A percentile compares a stretch with the other conserved stretches of the same genome.
Evolutionary conservation across 495 filamentous ascomycete genomes (phyloP).

Genomic region (Penicillium crystallinum): DNA sequence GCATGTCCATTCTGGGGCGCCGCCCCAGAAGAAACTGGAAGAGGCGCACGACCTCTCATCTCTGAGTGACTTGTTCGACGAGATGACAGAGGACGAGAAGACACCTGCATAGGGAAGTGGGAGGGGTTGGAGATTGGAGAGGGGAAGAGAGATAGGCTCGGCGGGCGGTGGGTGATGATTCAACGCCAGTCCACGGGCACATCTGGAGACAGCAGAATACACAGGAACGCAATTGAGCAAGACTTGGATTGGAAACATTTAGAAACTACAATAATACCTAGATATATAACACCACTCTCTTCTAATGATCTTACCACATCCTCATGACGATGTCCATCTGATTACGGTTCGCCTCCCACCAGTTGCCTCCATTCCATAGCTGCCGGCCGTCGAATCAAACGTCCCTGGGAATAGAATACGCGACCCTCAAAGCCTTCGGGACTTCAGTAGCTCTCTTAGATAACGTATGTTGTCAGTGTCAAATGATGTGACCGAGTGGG

Average conservation of each 20-base stretch:
- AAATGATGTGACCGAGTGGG: constrained; percentile 23
- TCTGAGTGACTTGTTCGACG: constrained; percentile 22
- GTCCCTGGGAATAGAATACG: not conserved
- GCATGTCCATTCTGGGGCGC: constrained; percentile 41
- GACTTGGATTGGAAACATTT: not conserved
- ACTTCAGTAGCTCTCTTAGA: not conserved
- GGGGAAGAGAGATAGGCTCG: constrained; percentile 12
- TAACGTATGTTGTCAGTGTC: constrained; percentile 7
- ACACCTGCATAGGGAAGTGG: constrained; percentile 19
- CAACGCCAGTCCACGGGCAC: not conserved
- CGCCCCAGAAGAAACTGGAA: constrained; percentile 35
- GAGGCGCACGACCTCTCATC: constrained; percentile 44
- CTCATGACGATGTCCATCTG: constrained; percentile 15
- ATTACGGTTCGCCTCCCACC: constrained; percentile 16
- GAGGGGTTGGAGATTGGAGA: constrained; percentile 10
- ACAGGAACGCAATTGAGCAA: too few species aligned
- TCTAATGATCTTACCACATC: constrained; percentile 3
- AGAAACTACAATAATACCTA: not conserved
- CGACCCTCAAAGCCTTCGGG: constrained; percentile 5
- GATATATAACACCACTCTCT: not conserved
- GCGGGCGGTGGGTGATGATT: constrained; percentile 14
- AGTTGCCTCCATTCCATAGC: constrained; percentile 21
- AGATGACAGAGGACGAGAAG: constrained; percentile 19
- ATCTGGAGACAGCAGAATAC: not conserved
- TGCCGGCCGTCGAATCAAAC: constrained; percentile 4